phyloP scores from a whole-genome alignment of 106 monocot species.

The Cymbidium sinense region DNA sequence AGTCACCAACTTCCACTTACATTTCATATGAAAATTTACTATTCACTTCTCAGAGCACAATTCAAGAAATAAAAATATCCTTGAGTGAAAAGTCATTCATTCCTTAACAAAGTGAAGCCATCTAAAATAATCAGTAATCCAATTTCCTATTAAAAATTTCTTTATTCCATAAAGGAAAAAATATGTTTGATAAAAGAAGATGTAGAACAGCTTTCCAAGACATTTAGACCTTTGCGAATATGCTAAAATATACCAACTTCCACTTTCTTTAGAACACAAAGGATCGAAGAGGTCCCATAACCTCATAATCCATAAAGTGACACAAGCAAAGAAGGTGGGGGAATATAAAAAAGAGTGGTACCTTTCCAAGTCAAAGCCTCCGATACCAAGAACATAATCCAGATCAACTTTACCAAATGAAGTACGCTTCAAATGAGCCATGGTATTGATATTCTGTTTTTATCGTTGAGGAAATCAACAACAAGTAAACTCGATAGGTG shows the following conservation, averaged over 20 bases:
- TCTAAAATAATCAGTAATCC: neutral
- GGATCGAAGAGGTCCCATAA: neutral
- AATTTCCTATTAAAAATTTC: neutral
- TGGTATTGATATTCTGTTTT: conserved; percentile 74
- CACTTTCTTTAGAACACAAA: neutral
- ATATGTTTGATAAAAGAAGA: neutral
- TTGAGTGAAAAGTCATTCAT: neutral
- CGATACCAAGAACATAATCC: conserved; percentile 99
- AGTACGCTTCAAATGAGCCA: conserved; percentile 82
- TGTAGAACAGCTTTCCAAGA: neutral
- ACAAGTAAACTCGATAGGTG: neutral
- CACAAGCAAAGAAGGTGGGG: neutral
- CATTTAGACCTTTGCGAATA: neutral
- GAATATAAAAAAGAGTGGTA: conserved; percentile 21
- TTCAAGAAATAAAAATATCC: neutral
- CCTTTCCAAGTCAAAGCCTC: conserved; percentile 99
- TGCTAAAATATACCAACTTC: neutral
- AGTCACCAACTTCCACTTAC: no score
- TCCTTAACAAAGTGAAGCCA: neutral
- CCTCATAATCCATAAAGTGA: neutral
- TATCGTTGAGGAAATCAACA: conserved; percentile 6
- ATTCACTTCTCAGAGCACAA: no score
- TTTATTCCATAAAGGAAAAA: neutral
- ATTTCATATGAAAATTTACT: no score
- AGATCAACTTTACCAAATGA: conserved; percentile 85